Evolutionary conservation across 2,329 filamentous ascomycete genomes (phyloP).

Genomic region (Ramularia endophylla): DNA sequence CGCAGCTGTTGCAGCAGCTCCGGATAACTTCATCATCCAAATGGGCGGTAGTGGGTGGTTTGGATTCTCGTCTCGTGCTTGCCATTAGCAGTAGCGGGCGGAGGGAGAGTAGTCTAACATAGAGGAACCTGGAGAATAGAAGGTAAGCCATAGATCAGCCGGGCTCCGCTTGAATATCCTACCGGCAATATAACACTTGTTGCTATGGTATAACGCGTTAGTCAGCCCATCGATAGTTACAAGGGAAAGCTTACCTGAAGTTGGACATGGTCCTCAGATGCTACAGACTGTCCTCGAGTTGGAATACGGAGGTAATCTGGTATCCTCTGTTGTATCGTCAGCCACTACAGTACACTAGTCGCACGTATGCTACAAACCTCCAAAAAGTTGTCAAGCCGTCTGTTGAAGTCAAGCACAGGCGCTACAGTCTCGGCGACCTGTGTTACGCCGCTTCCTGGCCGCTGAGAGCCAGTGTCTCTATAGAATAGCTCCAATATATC

Average conservation of each 20-base stretch:
- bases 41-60: constrained; percentile 21
- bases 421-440: constrained; percentile 15
- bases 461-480: constrained; percentile 11
- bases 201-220: constrained; percentile 2
- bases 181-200: constrained; percentile 16
- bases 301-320: constrained; percentile 16
- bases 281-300: not conserved
- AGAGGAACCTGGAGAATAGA: constrained; percentile 13
- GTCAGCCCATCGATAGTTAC: too few relatives aligned
- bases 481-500: constrained; percentile 23
- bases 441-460: constrained; percentile 5
- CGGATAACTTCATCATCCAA: constrained; percentile 32
- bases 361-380: constrained; percentile 4
- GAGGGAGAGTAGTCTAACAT: constrained; percentile 20
- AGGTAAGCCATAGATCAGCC: too few relatives aligned
- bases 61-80: constrained; percentile 22
- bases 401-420: constrained; percentile 19
- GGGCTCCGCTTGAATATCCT: not conserved
- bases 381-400: constrained; percentile 19
- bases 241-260: constrained; percentile 6
- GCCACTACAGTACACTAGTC: too few relatives aligned
- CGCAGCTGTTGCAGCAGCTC: constrained; percentile 24
- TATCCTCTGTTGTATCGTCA: constrained; percentile 8
- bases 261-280: constrained; percentile 16
- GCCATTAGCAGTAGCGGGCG: constrained; percentile 29